Evolutionary conservation across 1,139 yeast genomes (phyloP).

Genomic region (Scheffersomyces cryptocercus): DNA sequence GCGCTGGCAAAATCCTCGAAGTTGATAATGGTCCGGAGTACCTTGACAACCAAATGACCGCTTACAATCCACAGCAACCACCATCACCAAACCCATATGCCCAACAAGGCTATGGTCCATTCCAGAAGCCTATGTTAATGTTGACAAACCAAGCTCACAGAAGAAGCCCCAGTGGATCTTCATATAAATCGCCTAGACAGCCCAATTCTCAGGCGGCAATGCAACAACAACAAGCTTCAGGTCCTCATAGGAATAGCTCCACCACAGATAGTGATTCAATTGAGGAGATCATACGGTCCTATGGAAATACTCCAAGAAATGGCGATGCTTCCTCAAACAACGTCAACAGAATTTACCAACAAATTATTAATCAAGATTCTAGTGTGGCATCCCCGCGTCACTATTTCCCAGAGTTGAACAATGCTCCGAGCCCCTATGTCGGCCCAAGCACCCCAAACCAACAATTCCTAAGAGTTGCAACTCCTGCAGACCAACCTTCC

Average conservation of each 20-base stretch:
- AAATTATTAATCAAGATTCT: constrained; percentile 28
- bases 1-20: constrained; percentile 49
- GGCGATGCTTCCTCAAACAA: constrained; percentile 13
- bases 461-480: constrained; percentile 9
- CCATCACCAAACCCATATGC: constrained; percentile 6
- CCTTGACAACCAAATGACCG: constrained; percentile 17
- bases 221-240: too few species aligned
- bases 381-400: constrained; percentile 31
- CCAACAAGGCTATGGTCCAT: constrained; percentile 20
- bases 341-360: constrained; percentile 34
- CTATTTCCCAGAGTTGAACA: constrained; percentile 33
- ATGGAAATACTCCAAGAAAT: constrained; percentile 23
- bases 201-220: too few species aligned
- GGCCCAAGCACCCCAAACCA: constrained; percentile 11
- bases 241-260: constrained; percentile 7
- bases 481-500: constrained; percentile 9
- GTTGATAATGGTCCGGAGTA: constrained; percentile 22
- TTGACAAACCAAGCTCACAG: constrained; percentile 42
- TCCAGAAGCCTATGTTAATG: constrained; percentile 42
- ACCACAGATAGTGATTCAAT: constrained; percentile 26
- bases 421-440: constrained; percentile 9
- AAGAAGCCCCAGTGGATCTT: constrained; percentile 11
- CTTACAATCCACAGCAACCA: constrained; percentile 15
- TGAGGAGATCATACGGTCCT: constrained; percentile 39
- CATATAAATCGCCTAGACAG: not conserved